These are phyloP conservation scores for Colletotrichum paranaense DNA, from an alignment of 2,329 filamentous ascomycete species.

Conservation along the genomic window DNA sequence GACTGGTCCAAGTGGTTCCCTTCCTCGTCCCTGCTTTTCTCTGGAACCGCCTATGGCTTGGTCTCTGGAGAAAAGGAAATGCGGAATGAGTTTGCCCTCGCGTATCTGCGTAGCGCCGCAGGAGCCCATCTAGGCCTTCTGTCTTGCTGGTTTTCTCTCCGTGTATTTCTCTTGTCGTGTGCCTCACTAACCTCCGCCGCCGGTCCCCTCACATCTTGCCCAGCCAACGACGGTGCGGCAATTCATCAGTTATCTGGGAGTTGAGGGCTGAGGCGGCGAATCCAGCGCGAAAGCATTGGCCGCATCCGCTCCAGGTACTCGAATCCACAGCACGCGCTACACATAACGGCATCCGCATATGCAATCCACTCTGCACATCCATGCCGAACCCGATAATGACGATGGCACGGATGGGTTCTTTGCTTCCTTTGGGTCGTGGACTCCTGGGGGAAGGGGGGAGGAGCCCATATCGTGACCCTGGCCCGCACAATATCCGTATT, in stretches of 20 bases:
- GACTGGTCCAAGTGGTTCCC: background rate
- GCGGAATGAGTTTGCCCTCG: conserved; percentile 20
- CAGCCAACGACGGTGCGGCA: background rate
- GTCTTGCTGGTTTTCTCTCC: conserved; percentile 4
- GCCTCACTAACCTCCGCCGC: background rate
- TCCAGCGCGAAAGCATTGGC: background rate
- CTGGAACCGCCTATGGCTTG: background rate
- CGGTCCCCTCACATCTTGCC: too few relatives aligned
- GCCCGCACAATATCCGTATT: conserved; percentile 23
- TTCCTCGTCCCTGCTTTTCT: conserved; percentile 1
- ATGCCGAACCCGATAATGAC: conserved; percentile 23
- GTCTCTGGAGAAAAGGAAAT: conserved; percentile 20
- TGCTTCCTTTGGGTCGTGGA: conserved; percentile 2
- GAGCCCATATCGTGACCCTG: conserved; percentile 11
- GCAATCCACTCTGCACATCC: conserved; percentile 18
- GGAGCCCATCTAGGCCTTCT: conserved; percentile 11
- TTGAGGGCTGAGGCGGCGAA: background rate
- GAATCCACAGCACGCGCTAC: background rate
- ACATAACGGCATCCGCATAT: conserved; percentile 12
- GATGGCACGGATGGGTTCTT: conserved; percentile 19
- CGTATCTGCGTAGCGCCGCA: conserved; percentile 17
- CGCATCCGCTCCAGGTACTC: background rate
- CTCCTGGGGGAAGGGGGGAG: conserved; percentile 18
- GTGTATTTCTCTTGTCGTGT: background rate
- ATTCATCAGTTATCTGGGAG: background rate